Evolutionary conservation across 768 basidiomycete genomes (phyloP).

Genomic region (Zangia roseola): DNA sequence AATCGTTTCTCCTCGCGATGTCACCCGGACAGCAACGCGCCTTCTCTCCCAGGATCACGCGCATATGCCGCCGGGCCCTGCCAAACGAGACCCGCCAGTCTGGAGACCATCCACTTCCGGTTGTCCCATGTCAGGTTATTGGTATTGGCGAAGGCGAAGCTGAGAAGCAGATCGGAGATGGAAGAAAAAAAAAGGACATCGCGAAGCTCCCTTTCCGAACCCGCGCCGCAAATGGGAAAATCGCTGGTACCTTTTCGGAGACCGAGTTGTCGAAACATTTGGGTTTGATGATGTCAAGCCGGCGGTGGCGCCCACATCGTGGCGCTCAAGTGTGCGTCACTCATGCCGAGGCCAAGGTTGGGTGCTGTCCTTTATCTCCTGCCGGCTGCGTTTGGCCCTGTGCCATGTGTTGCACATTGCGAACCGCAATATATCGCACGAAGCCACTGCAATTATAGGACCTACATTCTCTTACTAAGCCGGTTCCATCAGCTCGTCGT

Average conservation of each 20-base stretch:
- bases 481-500: conserved; percentile 5
- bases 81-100: neutral
- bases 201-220: conserved; percentile 12
- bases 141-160: conserved; percentile 16
- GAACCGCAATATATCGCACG: conserved; percentile 26
- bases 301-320: neutral
- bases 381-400: neutral
- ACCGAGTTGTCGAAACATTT: no score
- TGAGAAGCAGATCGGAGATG: conserved; percentile 26
- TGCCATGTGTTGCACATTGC: conserved; percentile 3
- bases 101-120: conserved; percentile 8
- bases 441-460: conserved; percentile 17
- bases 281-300: conserved; percentile 1
- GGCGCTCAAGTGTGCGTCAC: neutral
- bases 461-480: conserved; percentile 19
- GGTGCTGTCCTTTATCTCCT: no score
- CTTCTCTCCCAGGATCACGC: no score
- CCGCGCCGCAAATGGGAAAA: conserved; percentile 12
- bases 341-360: neutral
- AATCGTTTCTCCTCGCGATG: neutral
- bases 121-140: conserved; percentile 14
- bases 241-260: neutral
- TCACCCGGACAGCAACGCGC: no score
- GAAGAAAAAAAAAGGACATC: conserved; percentile 11
- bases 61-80: conserved; percentile 5